Conservation (phyloP, 2,329 filamentous ascomycete genomes). For the Cercospora sesami region DNA sequence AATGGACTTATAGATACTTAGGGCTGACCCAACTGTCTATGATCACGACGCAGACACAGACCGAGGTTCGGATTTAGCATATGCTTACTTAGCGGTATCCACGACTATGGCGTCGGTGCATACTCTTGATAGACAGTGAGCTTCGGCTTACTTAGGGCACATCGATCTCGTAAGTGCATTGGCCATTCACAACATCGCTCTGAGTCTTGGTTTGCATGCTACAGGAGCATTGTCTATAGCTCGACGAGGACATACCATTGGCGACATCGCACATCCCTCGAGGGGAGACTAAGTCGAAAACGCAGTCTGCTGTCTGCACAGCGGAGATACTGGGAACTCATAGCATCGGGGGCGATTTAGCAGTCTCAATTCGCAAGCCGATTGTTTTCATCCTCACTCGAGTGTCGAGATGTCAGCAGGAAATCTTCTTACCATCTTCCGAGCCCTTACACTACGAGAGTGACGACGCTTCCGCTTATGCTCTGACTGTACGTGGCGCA, state of each 20-base stretch:
- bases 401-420: background rate
- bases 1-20: background rate
- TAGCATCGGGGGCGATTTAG: background rate
- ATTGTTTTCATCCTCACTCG: background rate
- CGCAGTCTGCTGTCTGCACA: background rate
- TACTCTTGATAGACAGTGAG: background rate
- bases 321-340: background rate
- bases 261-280: background rate
- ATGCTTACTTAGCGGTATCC: background rate
- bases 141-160: background rate
- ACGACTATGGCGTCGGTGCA: background rate
- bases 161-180: background rate
- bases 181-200: background rate
- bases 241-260: background rate
- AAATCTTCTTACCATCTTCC: background rate
- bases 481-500: background rate
- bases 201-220: too few relatives aligned
- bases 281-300: background rate
- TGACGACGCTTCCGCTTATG: background rate
- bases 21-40: background rate
- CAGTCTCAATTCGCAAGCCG: background rate
- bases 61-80: background rate
- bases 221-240: background rate
- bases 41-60: background rate
- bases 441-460: background rate